Evolutionary conservation across 176 grass and related monocot species (phyloP).

Genomic region (Aechmea fasciata): DNA sequence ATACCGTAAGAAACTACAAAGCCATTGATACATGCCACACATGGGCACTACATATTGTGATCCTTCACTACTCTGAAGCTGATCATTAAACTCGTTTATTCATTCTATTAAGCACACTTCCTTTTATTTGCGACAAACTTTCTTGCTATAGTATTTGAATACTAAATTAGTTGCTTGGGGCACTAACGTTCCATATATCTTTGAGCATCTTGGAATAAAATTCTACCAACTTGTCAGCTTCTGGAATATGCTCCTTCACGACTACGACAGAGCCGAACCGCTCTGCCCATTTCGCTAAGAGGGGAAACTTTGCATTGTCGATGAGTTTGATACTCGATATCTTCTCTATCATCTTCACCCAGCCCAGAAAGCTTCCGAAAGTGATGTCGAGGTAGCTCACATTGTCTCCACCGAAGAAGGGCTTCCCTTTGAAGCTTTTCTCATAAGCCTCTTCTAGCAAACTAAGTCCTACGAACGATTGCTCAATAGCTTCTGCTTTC

Average conservation of each 20-base stretch:
- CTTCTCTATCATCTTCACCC: background rate
- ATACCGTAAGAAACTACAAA: too few relatives aligned
- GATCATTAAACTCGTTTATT: too few relatives aligned
- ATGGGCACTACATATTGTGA: too few relatives aligned
- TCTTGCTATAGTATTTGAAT: too few relatives aligned
- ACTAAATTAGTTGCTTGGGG: too few relatives aligned
- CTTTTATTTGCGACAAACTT: too few relatives aligned
- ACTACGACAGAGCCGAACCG: background rate
- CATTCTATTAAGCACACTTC: too few relatives aligned
- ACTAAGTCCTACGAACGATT: too few relatives aligned
- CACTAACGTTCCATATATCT: too few relatives aligned
- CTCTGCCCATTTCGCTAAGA: background rate
- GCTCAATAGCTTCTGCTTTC: too few relatives aligned
- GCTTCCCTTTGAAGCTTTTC: background rate
- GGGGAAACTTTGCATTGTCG: background rate
- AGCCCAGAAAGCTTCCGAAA: background rate
- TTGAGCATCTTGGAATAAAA: background rate
- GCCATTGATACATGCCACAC: too few relatives aligned
- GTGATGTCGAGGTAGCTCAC: background rate
- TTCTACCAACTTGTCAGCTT: background rate
- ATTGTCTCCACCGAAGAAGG: slow-evolving; percentile 1
- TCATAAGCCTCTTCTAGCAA: background rate
- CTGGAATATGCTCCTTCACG: background rate
- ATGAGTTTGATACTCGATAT: background rate
- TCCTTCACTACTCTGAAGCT: too few relatives aligned